Percentiles rank a stretch among this genome's conserved stretches.
phyloP scores from a whole-genome alignment of 495 filamentous ascomycete species.

The Astrothelium macrocarpum region DNA sequence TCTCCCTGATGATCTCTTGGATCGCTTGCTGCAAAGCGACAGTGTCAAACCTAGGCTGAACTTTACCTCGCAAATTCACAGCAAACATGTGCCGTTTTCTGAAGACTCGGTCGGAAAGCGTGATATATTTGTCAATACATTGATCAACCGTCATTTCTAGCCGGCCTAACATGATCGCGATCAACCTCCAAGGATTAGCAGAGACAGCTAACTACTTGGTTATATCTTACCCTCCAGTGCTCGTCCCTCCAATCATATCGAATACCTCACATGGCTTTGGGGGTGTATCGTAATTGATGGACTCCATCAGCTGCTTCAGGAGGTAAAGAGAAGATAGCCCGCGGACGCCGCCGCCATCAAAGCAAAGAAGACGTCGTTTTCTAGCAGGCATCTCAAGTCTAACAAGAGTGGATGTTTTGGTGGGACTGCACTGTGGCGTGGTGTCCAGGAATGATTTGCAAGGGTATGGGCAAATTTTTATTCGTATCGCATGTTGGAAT shows the following conservation, averaged over 20 bases:
- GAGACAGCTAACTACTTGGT: not conserved
- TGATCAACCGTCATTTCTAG: constrained; percentile 12
- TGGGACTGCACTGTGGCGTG: not conserved
- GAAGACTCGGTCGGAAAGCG: not conserved
- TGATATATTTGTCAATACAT: constrained; percentile 4
- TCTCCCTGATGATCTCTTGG: constrained; percentile 2
- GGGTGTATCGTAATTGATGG: constrained; percentile 11
- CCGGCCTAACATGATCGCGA: constrained; percentile 19
- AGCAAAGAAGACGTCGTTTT: constrained; percentile 6
- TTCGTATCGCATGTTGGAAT: not conserved
- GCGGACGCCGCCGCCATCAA: constrained; percentile 22
- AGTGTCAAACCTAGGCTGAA: constrained; percentile 6
- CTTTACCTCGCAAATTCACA: not conserved
- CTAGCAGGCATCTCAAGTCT: not conserved
- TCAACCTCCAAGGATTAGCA: constrained; percentile 9
- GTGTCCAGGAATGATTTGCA: not conserved
- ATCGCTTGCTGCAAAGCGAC: not conserved
- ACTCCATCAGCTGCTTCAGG: constrained; percentile 18
- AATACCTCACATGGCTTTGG: constrained; percentile 23
- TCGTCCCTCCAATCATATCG: constrained; percentile 21
- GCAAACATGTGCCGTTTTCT: not conserved
- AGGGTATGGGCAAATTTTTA: not conserved
- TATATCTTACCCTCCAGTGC: constrained; percentile 19
- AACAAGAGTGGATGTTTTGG: not conserved
- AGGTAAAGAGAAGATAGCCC: constrained; percentile 19